phyloP scores from a whole-genome alignment of 176 grass and related monocot genomes.

The Oryza meridionalis region DNA sequence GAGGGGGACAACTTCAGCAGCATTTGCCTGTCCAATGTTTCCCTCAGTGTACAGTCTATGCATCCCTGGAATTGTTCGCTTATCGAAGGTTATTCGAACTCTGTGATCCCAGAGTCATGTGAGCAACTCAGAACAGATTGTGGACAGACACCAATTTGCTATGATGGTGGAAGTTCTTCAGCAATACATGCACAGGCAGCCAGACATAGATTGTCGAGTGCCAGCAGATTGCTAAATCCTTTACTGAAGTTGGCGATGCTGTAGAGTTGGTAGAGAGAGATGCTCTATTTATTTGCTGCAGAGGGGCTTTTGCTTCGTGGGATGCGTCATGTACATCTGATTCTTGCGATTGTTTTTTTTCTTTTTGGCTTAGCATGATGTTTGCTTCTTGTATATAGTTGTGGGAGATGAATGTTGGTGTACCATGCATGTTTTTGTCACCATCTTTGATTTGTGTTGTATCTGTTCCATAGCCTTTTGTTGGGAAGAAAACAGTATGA shows the following conservation, averaged over 20 bases:
- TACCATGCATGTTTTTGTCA: constrained; percentile 39
- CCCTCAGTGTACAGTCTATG: constrained; percentile 59
- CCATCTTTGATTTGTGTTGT: constrained; percentile 34
- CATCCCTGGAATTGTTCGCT: constrained; percentile 88
- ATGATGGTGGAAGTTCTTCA: constrained; percentile 38
- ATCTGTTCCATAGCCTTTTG: constrained; percentile 39
- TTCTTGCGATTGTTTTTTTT: constrained; percentile 51
- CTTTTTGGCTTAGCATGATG: constrained; percentile 20
- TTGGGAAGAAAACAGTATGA: background rate
- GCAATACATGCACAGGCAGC: constrained; percentile 1
- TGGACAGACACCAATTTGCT: constrained; percentile 55
- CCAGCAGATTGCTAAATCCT: constrained; percentile 36
- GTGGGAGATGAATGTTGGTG: constrained; percentile 36
- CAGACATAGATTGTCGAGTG: constrained; percentile 30
- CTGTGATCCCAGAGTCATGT: constrained; percentile 76
- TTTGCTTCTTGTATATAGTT: constrained; percentile 69
- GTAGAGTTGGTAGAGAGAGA: constrained; percentile 44
- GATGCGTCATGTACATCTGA: constrained; percentile 55
- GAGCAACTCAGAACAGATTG: constrained; percentile 66
- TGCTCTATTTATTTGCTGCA: constrained; percentile 35
- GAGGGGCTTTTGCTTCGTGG: constrained; percentile 29
- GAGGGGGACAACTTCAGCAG: constrained; percentile 81
- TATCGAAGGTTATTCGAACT: constrained; percentile 88
- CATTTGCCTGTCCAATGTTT: constrained; percentile 89
- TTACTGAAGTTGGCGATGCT: constrained; percentile 53